A percentile compares a stretch with the other conserved stretches of the same genome.
These are phyloP conservation scores for Vitellaria paradoxa DNA, from an alignment of 179 eudicot species.

Conservation along the genomic window DNA sequence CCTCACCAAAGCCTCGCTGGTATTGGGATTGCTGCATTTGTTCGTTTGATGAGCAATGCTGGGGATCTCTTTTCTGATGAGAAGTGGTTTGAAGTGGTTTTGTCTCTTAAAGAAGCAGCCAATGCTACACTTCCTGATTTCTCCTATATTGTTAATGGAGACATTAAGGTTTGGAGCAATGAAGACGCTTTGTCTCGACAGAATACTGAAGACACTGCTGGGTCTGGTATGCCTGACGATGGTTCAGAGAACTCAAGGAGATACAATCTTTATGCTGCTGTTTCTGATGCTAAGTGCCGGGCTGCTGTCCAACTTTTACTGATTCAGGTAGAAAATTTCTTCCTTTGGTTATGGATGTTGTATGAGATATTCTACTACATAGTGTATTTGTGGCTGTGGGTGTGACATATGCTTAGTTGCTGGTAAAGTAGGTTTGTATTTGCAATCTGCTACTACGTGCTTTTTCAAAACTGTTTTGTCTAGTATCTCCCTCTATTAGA, in stretches of 20 bases:
- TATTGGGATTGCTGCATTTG: slow-evolving; percentile 95
- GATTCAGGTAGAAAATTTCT: slow-evolving; percentile 34
- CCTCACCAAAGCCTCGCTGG: slow-evolving; percentile 99
- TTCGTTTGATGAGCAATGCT: slow-evolving; percentile 89
- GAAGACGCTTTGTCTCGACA: slow-evolving; percentile 40
- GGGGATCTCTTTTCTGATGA: slow-evolving; percentile 84
- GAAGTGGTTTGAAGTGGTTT: slow-evolving; percentile 89
- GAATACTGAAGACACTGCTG: slow-evolving; percentile 42
- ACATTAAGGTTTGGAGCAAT: slow-evolving; percentile 29
- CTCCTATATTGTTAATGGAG: slow-evolving; percentile 46
- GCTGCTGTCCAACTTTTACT: slow-evolving; percentile 91
- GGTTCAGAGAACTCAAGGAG: slow-evolving; percentile 49
- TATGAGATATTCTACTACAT: background rate
- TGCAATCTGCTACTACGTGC: background rate
- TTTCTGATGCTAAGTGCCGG: slow-evolving; percentile 79
- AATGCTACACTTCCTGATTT: slow-evolving; percentile 85
- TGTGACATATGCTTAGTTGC: slow-evolving; percentile 1
- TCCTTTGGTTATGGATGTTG: slow-evolving; percentile 4
- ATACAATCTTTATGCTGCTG: slow-evolving; percentile 52
- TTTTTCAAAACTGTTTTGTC: background rate
- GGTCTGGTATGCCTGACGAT: slow-evolving; percentile 34
- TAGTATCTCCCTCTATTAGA: no score
- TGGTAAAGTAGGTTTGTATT: slow-evolving; percentile 11
- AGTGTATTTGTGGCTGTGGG: background rate
- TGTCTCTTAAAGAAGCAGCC: slow-evolving; percentile 79